Percentiles rank a stretch among this genome's conserved stretches.
Evolutionary conservation across 2,329 filamentous ascomycete genomes (phyloP).

Genomic region (Fusarium caatingaense): DNA sequence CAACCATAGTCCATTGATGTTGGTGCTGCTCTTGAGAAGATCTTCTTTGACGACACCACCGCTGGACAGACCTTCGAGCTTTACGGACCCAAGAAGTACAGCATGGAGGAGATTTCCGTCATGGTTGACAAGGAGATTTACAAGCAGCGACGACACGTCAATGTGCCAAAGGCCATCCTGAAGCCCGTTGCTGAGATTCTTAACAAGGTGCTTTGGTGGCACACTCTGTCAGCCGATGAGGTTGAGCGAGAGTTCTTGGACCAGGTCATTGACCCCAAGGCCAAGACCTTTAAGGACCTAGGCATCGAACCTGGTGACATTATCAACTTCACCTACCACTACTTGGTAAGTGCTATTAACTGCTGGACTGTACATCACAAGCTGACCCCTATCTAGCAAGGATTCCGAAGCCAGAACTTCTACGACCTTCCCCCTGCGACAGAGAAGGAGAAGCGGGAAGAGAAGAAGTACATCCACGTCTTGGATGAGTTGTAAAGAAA

Average conservation of each 20-base stretch:
- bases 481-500: constrained; percentile 79
- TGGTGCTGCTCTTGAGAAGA: constrained; percentile 86
- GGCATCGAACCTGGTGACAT: constrained; percentile 90
- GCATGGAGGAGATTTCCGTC: constrained; percentile 84
- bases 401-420: constrained; percentile 86
- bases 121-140: constrained; percentile 93
- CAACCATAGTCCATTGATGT: constrained; percentile 83
- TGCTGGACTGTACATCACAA: not conserved
- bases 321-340: constrained; percentile 89
- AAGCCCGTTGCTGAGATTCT: constrained; percentile 79
- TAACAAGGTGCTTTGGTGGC: constrained; percentile 92
- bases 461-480: constrained; percentile 97
- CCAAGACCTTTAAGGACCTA: constrained; percentile 96
- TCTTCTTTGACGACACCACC: constrained; percentile 91
- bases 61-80: constrained; percentile 93
- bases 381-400: constrained; percentile 69
- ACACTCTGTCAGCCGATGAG: constrained; percentile 82
- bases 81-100: constrained; percentile 93
- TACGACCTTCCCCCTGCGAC: constrained; percentile 95
- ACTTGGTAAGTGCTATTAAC: constrained; percentile 74
- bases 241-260: constrained; percentile 94
- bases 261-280: constrained; percentile 87
- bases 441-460: constrained; percentile 92
- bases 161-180: constrained; percentile 83
- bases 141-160: constrained; percentile 90